Evolutionary conservation across 768 basidiomycete genomes (phyloP).

Genomic region (Strobilomyces confusus): DNA sequence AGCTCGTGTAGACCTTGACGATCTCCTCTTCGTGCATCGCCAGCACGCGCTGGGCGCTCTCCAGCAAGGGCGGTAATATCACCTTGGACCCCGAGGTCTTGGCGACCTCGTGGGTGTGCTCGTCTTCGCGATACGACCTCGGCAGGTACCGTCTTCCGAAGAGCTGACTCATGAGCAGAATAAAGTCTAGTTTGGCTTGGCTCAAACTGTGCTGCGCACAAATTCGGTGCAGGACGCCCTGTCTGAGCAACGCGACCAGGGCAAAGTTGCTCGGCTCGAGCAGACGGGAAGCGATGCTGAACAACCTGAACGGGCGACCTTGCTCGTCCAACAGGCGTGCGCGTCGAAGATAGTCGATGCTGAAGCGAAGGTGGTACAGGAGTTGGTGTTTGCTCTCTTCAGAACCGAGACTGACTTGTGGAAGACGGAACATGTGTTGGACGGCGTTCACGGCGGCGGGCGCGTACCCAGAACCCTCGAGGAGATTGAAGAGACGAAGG

Average conservation of each 20-base stretch:
- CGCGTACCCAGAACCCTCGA: slow-evolving; percentile 56
- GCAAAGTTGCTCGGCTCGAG: slow-evolving; percentile 72
- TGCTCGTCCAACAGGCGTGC: slow-evolving; percentile 46
- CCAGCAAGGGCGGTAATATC: slow-evolving; percentile 47
- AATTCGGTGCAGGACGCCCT: slow-evolving; percentile 55
- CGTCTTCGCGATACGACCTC: slow-evolving; percentile 36
- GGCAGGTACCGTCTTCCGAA: slow-evolving; percentile 61
- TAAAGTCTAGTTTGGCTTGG: slow-evolving; percentile 45
- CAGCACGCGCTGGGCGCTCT: slow-evolving; percentile 40
- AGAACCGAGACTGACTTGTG: slow-evolving; percentile 56
- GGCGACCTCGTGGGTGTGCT: slow-evolving; percentile 33
- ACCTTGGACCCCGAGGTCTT: slow-evolving; percentile 53
- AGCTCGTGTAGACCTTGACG: slow-evolving; percentile 50
- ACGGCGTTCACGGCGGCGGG: slow-evolving; percentile 47
- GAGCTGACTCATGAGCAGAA: slow-evolving; percentile 58
- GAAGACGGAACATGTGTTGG: slow-evolving; percentile 49
- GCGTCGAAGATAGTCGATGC: slow-evolving; percentile 66
- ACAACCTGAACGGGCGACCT: slow-evolving; percentile 58
- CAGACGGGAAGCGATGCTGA: slow-evolving; percentile 49
- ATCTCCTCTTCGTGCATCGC: slow-evolving; percentile 46
- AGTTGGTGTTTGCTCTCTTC: slow-evolving; percentile 53
- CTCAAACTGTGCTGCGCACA: slow-evolving; percentile 39
- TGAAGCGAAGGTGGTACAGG: slow-evolving; percentile 63
- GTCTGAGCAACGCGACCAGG: slow-evolving; percentile 51
- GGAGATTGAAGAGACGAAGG: slow-evolving; percentile 60